Evolutionary conservation across 2,329 filamentous ascomycete genomes (phyloP), one percentile per base, ranked within the genome.

Genomic region (Sarocladium strictum): DNA sequence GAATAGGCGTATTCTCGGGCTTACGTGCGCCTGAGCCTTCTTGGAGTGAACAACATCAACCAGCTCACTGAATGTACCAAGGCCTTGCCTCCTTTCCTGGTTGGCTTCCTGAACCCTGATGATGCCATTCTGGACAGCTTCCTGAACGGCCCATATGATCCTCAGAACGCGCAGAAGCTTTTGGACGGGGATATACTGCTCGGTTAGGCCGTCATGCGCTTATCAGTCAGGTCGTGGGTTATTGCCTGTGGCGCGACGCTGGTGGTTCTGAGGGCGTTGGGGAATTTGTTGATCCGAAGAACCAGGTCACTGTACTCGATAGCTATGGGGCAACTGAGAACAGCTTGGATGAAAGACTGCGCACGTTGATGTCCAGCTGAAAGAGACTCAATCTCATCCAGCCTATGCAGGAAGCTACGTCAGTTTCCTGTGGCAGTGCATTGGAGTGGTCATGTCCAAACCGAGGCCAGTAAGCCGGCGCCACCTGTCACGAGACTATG

Each of bases 391-490:
- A n/a, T n/a, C n/a, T n/a, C n/a, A n/a, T n/a, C n/a, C n/a, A n/a
- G n/a, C n/a, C n/a, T n/a, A n/a, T n/a, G n/a, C n/a, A n/a, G n/a
- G n/a, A n/a, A n/a, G n/a, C n/a, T n/a, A n/a, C n/a, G n/a, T n/a
- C n/a, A n/a, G n/a, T n/a, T n/a, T n/a, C n/a, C n/a, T n/a, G n/a
- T n/a, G n/a, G n/a, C n/a, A n/a, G n/a, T n/a, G n/a, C n/a, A 85
- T 72, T 38, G 78, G 74, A 53, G 73, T 71, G 10, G 79, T 76
- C 32, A 85, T 74, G 49, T 80, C 73, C 64, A 84, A 81, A 63
- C 81, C 81, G 56, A 85, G 78, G 64, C n/a, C n/a, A n/a, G n/a
- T n/a, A 85, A 84, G 55, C 82, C 82, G 52, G 78, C 77, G 19
- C 76, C 81, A 32, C 82, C 81, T 12, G 81, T 84, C 61, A 86